Conservation (phyloP, 371 early-diverging fungal species). For the Mortierella sp. region DNA sequence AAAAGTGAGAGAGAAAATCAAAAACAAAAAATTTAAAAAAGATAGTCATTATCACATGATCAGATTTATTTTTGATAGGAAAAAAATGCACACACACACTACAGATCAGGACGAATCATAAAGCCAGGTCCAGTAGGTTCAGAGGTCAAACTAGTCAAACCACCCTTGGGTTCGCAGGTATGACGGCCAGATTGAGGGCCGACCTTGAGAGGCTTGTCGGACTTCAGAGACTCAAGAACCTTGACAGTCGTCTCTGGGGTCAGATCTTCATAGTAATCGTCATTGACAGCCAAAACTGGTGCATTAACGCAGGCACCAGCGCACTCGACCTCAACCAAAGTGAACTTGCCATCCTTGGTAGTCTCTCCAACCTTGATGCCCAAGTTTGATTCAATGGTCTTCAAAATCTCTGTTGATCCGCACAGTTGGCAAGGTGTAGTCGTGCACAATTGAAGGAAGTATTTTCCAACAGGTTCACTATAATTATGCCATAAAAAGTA, state of each 20-base stretch:
- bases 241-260: slow-evolving; percentile 92
- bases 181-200: slow-evolving; percentile 91
- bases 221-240: slow-evolving; percentile 89
- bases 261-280: slow-evolving; percentile 98
- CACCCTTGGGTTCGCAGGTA: slow-evolving; percentile 91
- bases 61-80: background rate
- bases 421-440: slow-evolving; percentile 98
- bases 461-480: slow-evolving; percentile 97
- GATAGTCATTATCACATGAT: slow-evolving; percentile 4
- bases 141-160: slow-evolving; percentile 85
- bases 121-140: slow-evolving; percentile 96
- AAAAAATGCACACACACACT: slow-evolving; percentile 15
- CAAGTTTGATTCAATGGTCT: slow-evolving; percentile 87
- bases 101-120: slow-evolving; percentile 87
- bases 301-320: slow-evolving; percentile 99
- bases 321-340: slow-evolving; percentile 98
- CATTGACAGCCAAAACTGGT: slow-evolving; percentile 97
- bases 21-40: background rate
- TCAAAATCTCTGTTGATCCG: slow-evolving; percentile 90
- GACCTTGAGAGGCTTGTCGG: slow-evolving; percentile 78
- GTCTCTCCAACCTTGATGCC: slow-evolving; percentile 96
- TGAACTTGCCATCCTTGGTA: slow-evolving; percentile 94
- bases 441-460: slow-evolving; percentile 98
- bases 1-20: background rate
- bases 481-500: background rate